Base-by-base conservation (phyloP, 2,329 filamentous ascomycete genomes). In the Pleoardoris graminearum region DNA sequence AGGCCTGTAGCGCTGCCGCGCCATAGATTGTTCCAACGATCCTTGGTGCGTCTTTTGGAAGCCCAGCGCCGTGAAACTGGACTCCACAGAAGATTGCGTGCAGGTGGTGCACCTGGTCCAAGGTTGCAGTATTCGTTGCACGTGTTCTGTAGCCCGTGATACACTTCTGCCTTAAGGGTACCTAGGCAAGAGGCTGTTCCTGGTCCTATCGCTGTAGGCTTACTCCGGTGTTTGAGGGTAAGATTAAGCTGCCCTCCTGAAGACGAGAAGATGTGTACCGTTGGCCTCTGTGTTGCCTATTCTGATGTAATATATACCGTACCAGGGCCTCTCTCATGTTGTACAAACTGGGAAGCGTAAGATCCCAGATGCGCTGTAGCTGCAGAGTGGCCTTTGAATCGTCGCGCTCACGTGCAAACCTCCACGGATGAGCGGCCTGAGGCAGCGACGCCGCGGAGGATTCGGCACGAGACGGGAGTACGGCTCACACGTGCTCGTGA, bases 401-500 rank as follows among this genome's bases (percentile, higher is more conserved):
- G 21, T 7, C 3, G 30, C 21, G 17, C 29, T 17, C 17, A 17
- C 30, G n/a, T 17, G 30, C 30, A 21, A 37, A n/a, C 10, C n/a
- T 27, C 36, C 29, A 43, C 22, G 23, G 37, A 33, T 30, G 16
- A 38, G 14, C 33, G 8, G 23, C 23, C 44, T 37, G 11, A 36
- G 33, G 33, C 22, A 29, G 21, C 33, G 14, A 19, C 19, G 8
- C 8, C n/a, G 37, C 38, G 3, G 3, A 37, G 17, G 44, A 17
- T 35, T 4, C 7, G 32, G 2, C n/a, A n/a, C 14, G 23, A 36
- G 33, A n/a, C 4, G 19, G 35, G 19, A 21, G 10, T 16, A 7
- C 17, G 37, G 2, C 29, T 23, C 16, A 46, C 48, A 54, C 51
- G 51, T 48, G 38, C 39, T 39, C 37, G 54, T 57, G 51, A 57